Evolutionary conservation across 2,329 filamentous ascomycete genomes (phyloP), one percentile per base, ranked within the genome.

Genomic region (Aspergillus brunneoviolaceus): DNA sequence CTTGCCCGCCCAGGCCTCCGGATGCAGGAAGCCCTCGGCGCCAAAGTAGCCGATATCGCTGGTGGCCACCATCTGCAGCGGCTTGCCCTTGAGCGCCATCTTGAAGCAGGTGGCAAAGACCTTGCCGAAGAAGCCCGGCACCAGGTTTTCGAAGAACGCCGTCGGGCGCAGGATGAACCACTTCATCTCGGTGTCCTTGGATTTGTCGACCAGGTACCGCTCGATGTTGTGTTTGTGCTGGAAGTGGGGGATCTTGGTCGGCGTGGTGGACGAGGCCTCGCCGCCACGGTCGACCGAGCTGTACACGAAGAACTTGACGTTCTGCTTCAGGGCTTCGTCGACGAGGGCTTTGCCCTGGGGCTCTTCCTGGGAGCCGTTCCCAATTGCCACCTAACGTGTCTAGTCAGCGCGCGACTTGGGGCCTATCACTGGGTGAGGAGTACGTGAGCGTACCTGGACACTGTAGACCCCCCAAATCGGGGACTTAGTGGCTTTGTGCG

Each of bases 161-260:
- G 84, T 82, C 0, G 87, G 87, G 3, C 86, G 81, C 2, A 89
- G 74, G 45, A 89, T 83, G 0, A 85, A 87, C 82, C 84, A 89
- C 6, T 74, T 74, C 84, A 87, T 86, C 0, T 67, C 71, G 1
- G 76, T 75, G 1, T 76, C 75, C 4, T 73, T 72, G 33, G 60
- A 48, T 10, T 29, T 50, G 27, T 81, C 75, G 31, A 82, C 74
- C n/a, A 90, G 79, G 63, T 89, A 79, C 55, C 82, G 74, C 74
- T 90, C 88, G 66, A 89, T 86, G 11, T 81, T 72, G 65, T 85
- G 80, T 70, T 90, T 90, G 65, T 73, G 79, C 60, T 80, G 79
- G 70, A 90, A 90, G 71, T 90, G 86, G 0, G 85, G 84, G 51
- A 89, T 79, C 0, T 78, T 68, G 0, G 86, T 88, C 0, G 80